phyloP scores from a whole-genome alignment of 148 eudicot genomes.

The Cornus suecica region DNA sequence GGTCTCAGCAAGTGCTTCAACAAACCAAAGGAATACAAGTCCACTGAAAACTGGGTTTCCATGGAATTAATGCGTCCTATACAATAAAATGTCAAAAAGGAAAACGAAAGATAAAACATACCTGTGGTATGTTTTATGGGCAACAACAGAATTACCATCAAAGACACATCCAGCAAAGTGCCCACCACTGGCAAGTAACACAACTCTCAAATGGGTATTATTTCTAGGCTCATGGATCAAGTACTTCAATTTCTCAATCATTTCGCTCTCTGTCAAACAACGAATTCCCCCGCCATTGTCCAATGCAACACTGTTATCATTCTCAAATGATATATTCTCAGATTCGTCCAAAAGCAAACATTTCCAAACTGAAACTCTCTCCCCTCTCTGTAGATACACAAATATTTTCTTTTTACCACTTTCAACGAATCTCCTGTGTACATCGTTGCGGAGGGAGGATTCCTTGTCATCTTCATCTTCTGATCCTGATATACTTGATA shows the following conservation, averaged over 20 bases:
- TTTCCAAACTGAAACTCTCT: conserved; percentile 71
- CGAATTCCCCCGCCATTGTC: conserved; percentile 26
- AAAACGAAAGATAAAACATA: conserved; percentile 19
- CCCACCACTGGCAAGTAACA: conserved; percentile 85
- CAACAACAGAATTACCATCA: conserved; percentile 78
- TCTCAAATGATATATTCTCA: conserved; percentile 48
- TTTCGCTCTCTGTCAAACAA: conserved; percentile 44
- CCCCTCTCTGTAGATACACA: conserved; percentile 60
- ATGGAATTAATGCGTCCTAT: not conserved
- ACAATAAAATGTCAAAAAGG: not conserved
- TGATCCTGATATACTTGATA: conserved; percentile 92
- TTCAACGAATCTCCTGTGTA: conserved; percentile 31
- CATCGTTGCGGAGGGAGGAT: conserved; percentile 19
- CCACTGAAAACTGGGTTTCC: not conserved
- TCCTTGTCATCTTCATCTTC: conserved; percentile 75
- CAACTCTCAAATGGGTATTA: conserved; percentile 59
- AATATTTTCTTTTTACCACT: conserved; percentile 48
- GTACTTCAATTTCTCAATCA: conserved; percentile 50
- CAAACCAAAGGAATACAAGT: not conserved
- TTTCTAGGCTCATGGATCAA: conserved; percentile 64
- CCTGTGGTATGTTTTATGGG: conserved; percentile 95
- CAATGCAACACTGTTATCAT: conserved; percentile 32
- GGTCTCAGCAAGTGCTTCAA: not conserved
- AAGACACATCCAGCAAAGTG: conserved; percentile 98
- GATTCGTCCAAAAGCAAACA: conserved; percentile 61